These are phyloP conservation scores for Fomitopsis serialis DNA, from an alignment of 768 basidiomycete species.

Conservation along the genomic window DNA sequence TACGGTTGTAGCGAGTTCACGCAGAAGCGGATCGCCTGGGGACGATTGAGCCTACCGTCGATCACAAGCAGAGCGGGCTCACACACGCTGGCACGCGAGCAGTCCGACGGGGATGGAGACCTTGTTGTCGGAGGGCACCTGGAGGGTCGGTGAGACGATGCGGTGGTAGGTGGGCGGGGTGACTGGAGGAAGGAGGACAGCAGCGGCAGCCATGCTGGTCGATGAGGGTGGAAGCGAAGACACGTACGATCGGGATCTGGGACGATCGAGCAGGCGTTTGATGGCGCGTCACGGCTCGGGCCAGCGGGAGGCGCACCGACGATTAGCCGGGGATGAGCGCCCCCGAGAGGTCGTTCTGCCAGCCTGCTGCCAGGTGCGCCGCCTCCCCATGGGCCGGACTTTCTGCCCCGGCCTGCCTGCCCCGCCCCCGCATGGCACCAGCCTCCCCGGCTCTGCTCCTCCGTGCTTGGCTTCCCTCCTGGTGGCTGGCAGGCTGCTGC, in stretches of 20 bases:
- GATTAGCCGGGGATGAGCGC: background rate
- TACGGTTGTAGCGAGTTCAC: conserved; percentile 51
- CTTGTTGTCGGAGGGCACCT: conserved; percentile 44
- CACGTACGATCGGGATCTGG: background rate
- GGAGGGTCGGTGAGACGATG: conserved; percentile 53
- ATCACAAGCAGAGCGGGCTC: background rate
- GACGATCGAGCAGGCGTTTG: background rate
- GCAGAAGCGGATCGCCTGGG: conserved; percentile 66
- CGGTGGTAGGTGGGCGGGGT: conserved; percentile 61
- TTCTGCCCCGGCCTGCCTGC: too few relatives aligned
- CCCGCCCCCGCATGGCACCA: too few relatives aligned
- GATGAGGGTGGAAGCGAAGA: background rate
- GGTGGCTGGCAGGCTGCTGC: background rate
- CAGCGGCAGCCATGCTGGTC: conserved; percentile 31
- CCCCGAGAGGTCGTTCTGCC: too few relatives aligned
- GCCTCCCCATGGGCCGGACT: too few relatives aligned
- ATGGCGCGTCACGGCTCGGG: background rate
- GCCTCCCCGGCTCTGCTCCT: too few relatives aligned
- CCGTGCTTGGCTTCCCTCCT: background rate
- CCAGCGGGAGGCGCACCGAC: too few relatives aligned
- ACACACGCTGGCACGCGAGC: conserved; percentile 71
- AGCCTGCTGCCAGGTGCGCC: too few relatives aligned
- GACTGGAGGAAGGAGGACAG: conserved; percentile 34
- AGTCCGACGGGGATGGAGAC: conserved; percentile 67
- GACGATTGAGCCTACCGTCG: background rate